Conservation (phyloP, 2,329 filamentous ascomycete genomes). For the Coniochaeta hoffmannii region DNA sequence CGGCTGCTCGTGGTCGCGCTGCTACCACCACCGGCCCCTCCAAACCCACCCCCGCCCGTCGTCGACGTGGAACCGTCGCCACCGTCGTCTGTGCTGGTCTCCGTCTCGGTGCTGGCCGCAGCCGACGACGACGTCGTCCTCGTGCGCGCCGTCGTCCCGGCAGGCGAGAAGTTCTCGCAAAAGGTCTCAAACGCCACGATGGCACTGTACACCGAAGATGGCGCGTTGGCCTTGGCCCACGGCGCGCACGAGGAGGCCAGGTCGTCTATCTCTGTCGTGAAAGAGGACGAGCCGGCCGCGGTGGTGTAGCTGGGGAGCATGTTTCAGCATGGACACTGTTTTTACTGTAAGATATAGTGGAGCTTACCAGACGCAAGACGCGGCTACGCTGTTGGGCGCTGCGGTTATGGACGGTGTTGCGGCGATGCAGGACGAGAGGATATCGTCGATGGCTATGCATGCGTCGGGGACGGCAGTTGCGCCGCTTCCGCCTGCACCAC, state of each 20-base stretch:
- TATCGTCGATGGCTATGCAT: not conserved
- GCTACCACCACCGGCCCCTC: not conserved
- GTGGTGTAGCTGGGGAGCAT: not conserved
- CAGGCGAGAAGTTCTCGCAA: not conserved
- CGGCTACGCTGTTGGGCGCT: not conserved
- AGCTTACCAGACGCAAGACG: not conserved
- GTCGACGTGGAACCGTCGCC: not conserved
- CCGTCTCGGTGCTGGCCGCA: not conserved
- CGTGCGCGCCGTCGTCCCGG: not conserved
- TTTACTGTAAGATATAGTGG: too few species aligned
- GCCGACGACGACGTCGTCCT: not conserved
- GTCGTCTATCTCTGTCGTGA: conserved; percentile 1
- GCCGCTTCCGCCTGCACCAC: not conserved
- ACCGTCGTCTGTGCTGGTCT: not conserved
- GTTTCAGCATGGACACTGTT: not conserved
- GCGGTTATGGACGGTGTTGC: not conserved
- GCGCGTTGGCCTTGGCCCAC: not conserved
- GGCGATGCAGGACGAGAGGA: not conserved
- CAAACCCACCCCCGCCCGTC: not conserved
- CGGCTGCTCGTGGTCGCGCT: not conserved
- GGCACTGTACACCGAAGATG: not conserved
- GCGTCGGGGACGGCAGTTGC: not conserved
- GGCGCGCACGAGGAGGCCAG: not conserved
- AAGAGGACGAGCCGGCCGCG: not conserved
- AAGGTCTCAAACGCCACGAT: not conserved